A percentile compares a stretch with the other conserved stretches of the same genome.
These are phyloP conservation scores for Gastrolobium bilobum DNA, from an alignment of 306 rosid genomes.

Conservation along the genomic window DNA sequence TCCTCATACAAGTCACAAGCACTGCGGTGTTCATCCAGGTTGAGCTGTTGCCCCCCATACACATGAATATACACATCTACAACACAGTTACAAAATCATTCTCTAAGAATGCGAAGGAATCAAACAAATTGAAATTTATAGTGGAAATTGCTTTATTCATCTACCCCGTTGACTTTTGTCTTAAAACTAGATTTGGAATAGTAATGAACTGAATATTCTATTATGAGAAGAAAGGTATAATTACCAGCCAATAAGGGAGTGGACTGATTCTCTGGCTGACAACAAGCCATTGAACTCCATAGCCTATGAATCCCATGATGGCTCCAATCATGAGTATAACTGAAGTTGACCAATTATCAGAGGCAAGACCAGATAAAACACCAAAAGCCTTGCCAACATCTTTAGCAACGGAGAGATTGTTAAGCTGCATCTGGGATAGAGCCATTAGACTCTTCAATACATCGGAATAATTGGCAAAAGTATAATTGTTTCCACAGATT, in stretches of 20 bases:
- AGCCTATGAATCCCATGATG: conserved; percentile 53
- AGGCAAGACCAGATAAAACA: conserved; percentile 59
- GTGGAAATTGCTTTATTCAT: background rate
- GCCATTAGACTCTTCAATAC: conserved; percentile 56
- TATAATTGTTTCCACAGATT: conserved; percentile 59
- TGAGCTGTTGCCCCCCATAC: conserved; percentile 64
- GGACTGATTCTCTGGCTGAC: conserved; percentile 53
- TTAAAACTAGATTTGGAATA: background rate
- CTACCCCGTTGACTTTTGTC: background rate
- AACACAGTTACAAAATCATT: conserved; percentile 30
- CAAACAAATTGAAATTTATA: background rate
- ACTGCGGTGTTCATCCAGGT: conserved; percentile 66
- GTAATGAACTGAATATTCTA: background rate
- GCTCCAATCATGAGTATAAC: conserved; percentile 58
- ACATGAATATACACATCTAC: conserved; percentile 63
- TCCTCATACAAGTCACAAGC: conserved; percentile 63
- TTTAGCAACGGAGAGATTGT: conserved; percentile 63
- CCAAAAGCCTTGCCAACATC: conserved; percentile 69
- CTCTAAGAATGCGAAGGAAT: background rate
- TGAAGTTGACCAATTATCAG: conserved; percentile 49
- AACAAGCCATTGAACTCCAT: conserved; percentile 64
- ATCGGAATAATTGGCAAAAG: conserved; percentile 59
- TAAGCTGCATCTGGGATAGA: conserved; percentile 58
- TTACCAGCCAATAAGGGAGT: conserved; percentile 65
- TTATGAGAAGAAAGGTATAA: background rate